Percentiles rank a stretch among this genome's conserved stretches.
Conservation (phyloP, 352 stramenopile species). For the Albugo laibachii region DNA sequence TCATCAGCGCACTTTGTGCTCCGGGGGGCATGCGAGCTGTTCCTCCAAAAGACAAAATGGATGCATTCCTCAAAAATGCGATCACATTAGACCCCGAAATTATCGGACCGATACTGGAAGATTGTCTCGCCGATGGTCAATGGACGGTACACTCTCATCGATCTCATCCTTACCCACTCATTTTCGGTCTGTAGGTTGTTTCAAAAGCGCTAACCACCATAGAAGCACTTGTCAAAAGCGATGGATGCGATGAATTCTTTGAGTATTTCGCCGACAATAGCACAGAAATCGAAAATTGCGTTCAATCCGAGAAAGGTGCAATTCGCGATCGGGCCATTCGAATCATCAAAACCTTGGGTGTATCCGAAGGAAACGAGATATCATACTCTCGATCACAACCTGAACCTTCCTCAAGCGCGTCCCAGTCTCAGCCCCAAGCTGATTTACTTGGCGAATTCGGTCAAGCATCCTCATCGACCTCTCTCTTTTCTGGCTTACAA, state of each 20-base stretch:
- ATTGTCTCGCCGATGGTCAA: conserved; percentile 81
- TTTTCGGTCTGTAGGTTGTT: conserved; percentile 60
- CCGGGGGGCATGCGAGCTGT: conserved; percentile 88
- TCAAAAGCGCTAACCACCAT: conserved; percentile 90
- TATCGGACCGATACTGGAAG: conserved; percentile 85
- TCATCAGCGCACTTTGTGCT: conserved; percentile 83
- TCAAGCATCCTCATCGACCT: conserved; percentile 17
- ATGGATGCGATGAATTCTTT: conserved; percentile 65
- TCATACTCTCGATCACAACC: neutral
- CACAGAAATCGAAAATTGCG: conserved; percentile 47
- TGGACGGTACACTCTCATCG: conserved; percentile 24
- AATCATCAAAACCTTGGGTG: conserved; percentile 35
- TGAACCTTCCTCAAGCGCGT: too few relatives aligned
- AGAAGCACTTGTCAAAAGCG: conserved; percentile 60
- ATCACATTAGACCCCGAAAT: conserved; percentile 85
- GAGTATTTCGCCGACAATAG: conserved; percentile 74
- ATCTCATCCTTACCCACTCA: neutral
- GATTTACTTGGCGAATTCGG: conserved; percentile 51
- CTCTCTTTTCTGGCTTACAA: conserved; percentile 43
- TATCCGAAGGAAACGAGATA: conserved; percentile 7
- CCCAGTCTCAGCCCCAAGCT: conserved; percentile 7
- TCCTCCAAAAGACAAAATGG: conserved; percentile 87
- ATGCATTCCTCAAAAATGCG: conserved; percentile 79
- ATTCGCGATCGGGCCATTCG: conserved; percentile 60
- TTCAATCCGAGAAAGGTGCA: conserved; percentile 53